A percentile compares a stretch with the other conserved stretches of the same genome.
Evolutionary conservation across 805 yeast species (phyloP).

Genomic region (Pichia thaimueangensis): DNA sequence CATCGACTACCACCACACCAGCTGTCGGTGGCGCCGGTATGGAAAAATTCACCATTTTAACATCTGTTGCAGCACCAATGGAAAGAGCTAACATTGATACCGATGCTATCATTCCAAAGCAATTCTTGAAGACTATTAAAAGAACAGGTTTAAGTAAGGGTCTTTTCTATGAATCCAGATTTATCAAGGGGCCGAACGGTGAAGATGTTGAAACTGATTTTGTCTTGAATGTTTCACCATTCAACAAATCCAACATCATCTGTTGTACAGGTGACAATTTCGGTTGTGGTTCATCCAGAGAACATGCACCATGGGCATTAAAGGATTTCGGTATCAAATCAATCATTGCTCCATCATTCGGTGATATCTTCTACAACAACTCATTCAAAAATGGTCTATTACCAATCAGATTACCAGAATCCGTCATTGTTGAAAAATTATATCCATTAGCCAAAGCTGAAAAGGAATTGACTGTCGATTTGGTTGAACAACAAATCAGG

Average conservation of each 20-base stretch:
- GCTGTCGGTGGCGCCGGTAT: constrained; percentile 52
- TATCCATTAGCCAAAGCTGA: constrained; percentile 78
- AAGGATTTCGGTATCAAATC: constrained; percentile 95
- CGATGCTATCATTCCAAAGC: constrained; percentile 98
- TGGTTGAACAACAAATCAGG: constrained; percentile 76
- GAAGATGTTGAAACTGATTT: constrained; percentile 83
- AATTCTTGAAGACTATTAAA: constrained; percentile 94
- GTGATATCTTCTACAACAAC: constrained; percentile 96
- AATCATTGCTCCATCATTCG: constrained; percentile 96
- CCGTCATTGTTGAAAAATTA: constrained; percentile 61
- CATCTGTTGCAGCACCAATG: constrained; percentile 89
- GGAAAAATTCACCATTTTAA: constrained; percentile 67
- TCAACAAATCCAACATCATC: constrained; percentile 70
- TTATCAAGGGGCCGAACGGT: constrained; percentile 60
- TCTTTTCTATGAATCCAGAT: constrained; percentile 86
- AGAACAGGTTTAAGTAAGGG: constrained; percentile 90
- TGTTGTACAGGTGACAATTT: constrained; percentile 95
- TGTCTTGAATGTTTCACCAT: constrained; percentile 80
- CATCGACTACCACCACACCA: constrained; percentile 27
- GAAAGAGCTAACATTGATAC: constrained; percentile 95
- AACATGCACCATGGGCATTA: constrained; percentile 99
- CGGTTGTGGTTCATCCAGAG: constrained; percentile 99
- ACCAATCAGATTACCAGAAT: constrained; percentile 86
- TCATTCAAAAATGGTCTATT: constrained; percentile 93
- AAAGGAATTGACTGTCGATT: constrained; percentile 65